Evolutionary conservation across 805 yeast species (phyloP), one percentile per base, ranked within the genome.

Genomic region (Spathaspora sp.): DNA sequence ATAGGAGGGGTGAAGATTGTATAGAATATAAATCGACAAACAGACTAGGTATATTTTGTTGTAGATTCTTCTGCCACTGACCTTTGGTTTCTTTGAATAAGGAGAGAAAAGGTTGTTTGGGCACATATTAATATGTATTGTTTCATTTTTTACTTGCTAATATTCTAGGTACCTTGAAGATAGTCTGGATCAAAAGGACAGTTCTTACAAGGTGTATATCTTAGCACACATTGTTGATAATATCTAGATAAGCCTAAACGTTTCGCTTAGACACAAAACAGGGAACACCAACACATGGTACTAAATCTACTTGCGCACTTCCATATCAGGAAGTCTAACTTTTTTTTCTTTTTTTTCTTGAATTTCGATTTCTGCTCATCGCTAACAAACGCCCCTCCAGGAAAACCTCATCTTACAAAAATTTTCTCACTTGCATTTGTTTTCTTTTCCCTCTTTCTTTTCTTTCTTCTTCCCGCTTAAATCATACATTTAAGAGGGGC

Each of bases 1-100:
- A 79, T 87, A 19, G 86, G 86, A 1, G 98, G 96, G 19, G 87
- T 92, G 4, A 93, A 93, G 68, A 77, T 84, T 26, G 80, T 80
- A 29, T 82, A 61, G 51, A 46, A 17, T 11, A 19, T 28, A 35
- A 11, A 35, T 11, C 8, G 18, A 16, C 16, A 35, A 5, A 35
- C 40, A 35, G 40, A 35, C 9, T 16, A 35, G 14, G 8, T 31
- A 31, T 31, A 23, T 6, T 23, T 23, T 23, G 26, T 9, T 35
- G 40, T 35, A 35, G 18, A 35, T 35, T 7, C 17, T 35, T 7
- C 17, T 35, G 40, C 40, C 40, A 35, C 38, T 35, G 14, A 35
- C 40, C 40, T 35, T 35, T 35, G 40, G 40, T 35, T 35, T n/a
- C 14, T 35, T 16, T 23, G 26, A 23, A 23, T 23, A 4, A 23